phyloP scores from a whole-genome alignment of 805 yeast species.

The Naumovozyma dairenensis region DNA sequence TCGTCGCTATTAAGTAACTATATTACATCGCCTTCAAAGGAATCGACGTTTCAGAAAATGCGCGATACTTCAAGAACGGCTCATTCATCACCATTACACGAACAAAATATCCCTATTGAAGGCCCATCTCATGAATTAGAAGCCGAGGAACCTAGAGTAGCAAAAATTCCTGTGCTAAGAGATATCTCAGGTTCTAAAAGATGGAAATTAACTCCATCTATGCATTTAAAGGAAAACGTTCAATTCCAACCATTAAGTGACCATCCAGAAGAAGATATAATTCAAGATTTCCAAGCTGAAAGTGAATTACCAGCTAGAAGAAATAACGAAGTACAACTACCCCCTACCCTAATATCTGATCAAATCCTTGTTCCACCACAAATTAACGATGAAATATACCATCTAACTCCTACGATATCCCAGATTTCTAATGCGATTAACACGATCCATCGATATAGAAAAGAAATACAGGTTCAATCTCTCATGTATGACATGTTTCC shows the following conservation, averaged over 20 bases:
- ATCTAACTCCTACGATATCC: not conserved
- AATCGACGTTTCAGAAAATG: too few species aligned
- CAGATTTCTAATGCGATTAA: not conserved
- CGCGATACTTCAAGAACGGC: too few species aligned
- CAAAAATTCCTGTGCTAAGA: constrained; percentile 2
- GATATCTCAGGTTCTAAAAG: constrained; percentile 1
- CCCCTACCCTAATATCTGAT: not conserved
- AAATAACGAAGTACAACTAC: not conserved
- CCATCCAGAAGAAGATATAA: not conserved
- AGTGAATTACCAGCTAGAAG: not conserved
- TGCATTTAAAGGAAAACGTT: not conserved
- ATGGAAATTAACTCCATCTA: constrained; percentile 4
- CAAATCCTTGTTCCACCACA: not conserved
- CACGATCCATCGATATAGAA: not conserved
- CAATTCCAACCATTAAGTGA: not conserved
- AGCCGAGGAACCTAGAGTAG: not conserved
- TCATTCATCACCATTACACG: too few species aligned
- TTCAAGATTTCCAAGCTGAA: not conserved
- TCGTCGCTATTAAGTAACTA: too few species aligned
- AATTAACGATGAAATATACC: not conserved
- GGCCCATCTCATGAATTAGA: too few species aligned
- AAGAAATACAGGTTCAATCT: not conserved
- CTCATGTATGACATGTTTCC: not conserved
- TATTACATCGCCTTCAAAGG: too few species aligned
- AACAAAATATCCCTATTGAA: too few species aligned